Percentiles rank a stretch among this genome's conserved stretches.
These are phyloP conservation scores for Penicillium maclennaniae DNA, from an alignment of 495 filamentous ascomycete species.

Conservation along the genomic window DNA sequence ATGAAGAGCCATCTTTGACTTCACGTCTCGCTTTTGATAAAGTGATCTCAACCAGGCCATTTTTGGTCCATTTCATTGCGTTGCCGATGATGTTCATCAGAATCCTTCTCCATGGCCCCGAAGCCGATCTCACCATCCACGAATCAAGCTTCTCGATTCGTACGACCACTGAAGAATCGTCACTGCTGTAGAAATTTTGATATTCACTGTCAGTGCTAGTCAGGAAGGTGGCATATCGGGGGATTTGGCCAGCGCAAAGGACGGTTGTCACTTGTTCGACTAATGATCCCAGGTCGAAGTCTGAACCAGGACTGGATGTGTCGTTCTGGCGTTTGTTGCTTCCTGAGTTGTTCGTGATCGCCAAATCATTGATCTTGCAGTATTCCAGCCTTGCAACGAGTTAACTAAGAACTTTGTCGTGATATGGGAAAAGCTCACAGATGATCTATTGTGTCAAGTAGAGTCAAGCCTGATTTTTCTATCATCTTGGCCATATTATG, in stretches of 20 bases:
- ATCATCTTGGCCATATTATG: constrained; percentile 59
- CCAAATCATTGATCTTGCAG: constrained; percentile 50
- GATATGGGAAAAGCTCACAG: constrained; percentile 19
- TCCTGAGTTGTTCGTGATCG: constrained; percentile 1
- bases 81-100: constrained; percentile 74
- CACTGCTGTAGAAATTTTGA: background rate
- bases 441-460: constrained; percentile 69
- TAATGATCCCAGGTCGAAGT: constrained; percentile 45
- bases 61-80: constrained; percentile 61
- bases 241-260: constrained; percentile 46
- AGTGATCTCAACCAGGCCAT: constrained; percentile 56
- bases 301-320: constrained; percentile 20
- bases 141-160: constrained; percentile 49
- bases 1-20: constrained; percentile 5
- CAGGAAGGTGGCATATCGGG: background rate
- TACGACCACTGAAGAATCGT: constrained; percentile 47
- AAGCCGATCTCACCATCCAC: constrained; percentile 54
- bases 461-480: constrained; percentile 59
- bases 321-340: background rate
- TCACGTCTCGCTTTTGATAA: constrained; percentile 34
- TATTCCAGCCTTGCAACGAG: constrained; percentile 42
- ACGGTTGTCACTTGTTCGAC: constrained; percentile 59
- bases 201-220: background rate
- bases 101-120: constrained; percentile 61
- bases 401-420: background rate